Percentiles rank a stretch among this genome's conserved stretches.
phyloP scores from a whole-genome alignment of 2,329 filamentous ascomycete genomes.

The Trichoderma sp. region DNA sequence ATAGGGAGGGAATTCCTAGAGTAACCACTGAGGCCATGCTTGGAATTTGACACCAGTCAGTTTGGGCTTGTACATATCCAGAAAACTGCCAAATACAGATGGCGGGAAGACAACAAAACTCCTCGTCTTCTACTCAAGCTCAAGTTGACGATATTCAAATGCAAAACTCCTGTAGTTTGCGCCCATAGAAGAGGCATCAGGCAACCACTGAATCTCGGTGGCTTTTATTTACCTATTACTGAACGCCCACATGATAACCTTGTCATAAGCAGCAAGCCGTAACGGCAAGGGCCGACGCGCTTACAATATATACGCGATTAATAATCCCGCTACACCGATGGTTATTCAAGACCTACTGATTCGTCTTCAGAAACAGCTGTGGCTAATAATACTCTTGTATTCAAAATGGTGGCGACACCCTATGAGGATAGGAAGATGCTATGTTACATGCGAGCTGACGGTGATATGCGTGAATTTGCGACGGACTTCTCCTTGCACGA shows the following conservation, averaged over 20 bases:
- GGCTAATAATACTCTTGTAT: background rate
- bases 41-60: background rate
- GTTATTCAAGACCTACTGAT: background rate
- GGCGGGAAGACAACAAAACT: background rate
- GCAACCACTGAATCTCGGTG: background rate
- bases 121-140: background rate
- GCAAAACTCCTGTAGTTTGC: background rate
- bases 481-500: background rate
- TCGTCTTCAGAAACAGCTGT: background rate
- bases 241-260: background rate
- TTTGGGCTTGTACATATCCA: background rate
- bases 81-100: background rate
- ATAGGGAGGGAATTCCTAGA: background rate
- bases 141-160: background rate
- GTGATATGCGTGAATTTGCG: background rate
- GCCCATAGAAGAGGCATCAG: background rate
- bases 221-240: background rate
- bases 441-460: background rate
- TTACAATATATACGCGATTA: background rate
- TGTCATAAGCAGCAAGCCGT: background rate
- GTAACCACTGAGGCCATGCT: background rate
- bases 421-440: background rate
- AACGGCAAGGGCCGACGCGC: background rate
- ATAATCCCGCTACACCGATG: background rate
- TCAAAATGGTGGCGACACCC: background rate